Evolutionary conservation across 2,329 filamentous ascomycete genomes (phyloP).

Genomic region (Rachicladosporium sp.): DNA sequence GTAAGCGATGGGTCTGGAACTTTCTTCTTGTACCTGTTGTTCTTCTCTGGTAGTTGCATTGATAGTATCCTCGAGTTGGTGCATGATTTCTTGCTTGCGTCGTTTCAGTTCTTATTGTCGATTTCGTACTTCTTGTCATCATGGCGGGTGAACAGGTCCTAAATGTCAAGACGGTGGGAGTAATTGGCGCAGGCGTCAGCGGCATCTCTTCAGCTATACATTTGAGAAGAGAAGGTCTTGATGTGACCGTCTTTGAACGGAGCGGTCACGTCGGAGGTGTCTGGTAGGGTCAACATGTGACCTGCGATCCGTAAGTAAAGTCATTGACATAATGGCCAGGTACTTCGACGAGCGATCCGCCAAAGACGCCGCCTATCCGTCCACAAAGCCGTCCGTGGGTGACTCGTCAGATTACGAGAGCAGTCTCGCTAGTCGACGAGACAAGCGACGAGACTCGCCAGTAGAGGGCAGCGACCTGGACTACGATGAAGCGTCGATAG

Average conservation of each 20-base stretch:
- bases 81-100: too few relatives aligned
- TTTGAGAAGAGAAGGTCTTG: conserved; percentile 32
- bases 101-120: too few relatives aligned
- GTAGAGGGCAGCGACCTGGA: conserved; percentile 1
- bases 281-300: conserved; percentile 31
- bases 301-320: not conserved
- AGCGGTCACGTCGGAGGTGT: conserved; percentile 41
- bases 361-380: conserved; percentile 37
- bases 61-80: too few relatives aligned
- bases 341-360: conserved; percentile 39
- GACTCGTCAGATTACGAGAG: conserved; percentile 19
- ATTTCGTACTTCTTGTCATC: not conserved
- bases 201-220: conserved; percentile 37
- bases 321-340: conserved; percentile 20
- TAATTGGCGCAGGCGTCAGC: conserved; percentile 42
- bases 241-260: conserved; percentile 45
- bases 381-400: conserved; percentile 23
- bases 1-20: too few relatives aligned
- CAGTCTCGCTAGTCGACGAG: not conserved
- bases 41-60: too few relatives aligned
- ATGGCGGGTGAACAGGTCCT: not conserved
- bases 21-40: too few relatives aligned
- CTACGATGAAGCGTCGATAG: conserved; percentile 1
- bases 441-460: conserved; percentile 2
- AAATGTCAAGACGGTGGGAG: conserved; percentile 23